Conservation (phyloP, 768 basidiomycete genomes). For the Clitopilus passeckerianus region DNA sequence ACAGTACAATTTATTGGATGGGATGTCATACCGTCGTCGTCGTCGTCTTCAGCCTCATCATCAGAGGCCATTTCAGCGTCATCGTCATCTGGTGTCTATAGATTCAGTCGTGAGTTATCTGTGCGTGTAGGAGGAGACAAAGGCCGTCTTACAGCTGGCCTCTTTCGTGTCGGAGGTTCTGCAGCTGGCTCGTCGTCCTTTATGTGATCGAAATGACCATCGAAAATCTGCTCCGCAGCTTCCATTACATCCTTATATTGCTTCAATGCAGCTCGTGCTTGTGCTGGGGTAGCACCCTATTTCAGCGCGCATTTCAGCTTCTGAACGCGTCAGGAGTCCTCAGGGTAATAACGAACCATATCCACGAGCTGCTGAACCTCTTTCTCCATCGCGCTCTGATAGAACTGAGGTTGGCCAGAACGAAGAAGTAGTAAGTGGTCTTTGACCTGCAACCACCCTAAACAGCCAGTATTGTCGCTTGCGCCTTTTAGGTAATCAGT, state of each 20-base stretch:
- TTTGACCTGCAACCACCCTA: background rate
- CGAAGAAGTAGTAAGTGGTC: background rate
- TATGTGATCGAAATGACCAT: slow-evolving; percentile 80
- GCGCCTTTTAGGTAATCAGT: background rate
- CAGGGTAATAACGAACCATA: slow-evolving; percentile 23
- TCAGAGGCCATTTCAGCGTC: slow-evolving; percentile 31
- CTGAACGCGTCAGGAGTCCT: slow-evolving; percentile 5
- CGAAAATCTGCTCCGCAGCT: slow-evolving; percentile 82
- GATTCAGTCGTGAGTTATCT: background rate
- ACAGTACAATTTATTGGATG: background rate
- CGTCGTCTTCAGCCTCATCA: slow-evolving; percentile 45
- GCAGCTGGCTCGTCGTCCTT: slow-evolving; percentile 49
- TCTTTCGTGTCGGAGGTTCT: background rate
- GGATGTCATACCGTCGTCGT: slow-evolving; percentile 37
- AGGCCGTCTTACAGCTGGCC: slow-evolving; percentile 18
- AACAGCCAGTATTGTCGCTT: background rate
- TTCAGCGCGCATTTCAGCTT: background rate
- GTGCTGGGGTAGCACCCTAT: slow-evolving; percentile 80
- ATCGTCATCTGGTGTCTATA: slow-evolving; percentile 61
- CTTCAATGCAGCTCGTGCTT: slow-evolving; percentile 79
- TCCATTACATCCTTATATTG: slow-evolving; percentile 88
- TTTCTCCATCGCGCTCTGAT: slow-evolving; percentile 33
- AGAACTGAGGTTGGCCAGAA: background rate
- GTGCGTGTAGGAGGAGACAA: background rate
- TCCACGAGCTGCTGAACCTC: slow-evolving; percentile 57